These are phyloP conservation scores for Jamesozyma spencerorum DNA, from an alignment of 805 yeast species.

Conservation along the genomic window DNA sequence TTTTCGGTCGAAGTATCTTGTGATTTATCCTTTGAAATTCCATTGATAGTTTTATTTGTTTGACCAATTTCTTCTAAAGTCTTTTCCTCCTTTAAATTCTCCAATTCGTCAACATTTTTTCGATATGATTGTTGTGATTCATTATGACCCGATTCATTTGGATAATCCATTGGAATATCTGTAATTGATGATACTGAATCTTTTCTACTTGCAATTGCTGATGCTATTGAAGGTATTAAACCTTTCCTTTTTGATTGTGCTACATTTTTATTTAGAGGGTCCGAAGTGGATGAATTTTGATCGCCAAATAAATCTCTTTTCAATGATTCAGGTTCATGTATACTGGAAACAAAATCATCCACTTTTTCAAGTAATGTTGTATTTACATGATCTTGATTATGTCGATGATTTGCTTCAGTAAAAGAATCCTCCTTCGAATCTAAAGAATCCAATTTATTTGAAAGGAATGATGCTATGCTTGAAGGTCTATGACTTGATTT, in stretches of 20 bases:
- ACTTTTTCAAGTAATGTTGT: slow-evolving; percentile 1
- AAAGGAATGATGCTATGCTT: neutral
- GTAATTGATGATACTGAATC: slow-evolving; percentile 7
- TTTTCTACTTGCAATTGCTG: slow-evolving; percentile 6
- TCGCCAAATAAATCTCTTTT: neutral
- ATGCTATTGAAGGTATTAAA: slow-evolving; percentile 1
- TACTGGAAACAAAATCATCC: neutral
- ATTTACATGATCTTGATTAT: slow-evolving; percentile 2
- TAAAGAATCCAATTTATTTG: neutral
- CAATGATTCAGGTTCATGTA: slow-evolving; percentile 1
- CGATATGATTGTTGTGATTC: no score
- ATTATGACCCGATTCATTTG: neutral
- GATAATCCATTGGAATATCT: neutral
- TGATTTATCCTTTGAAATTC: neutral
- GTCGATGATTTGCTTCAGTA: neutral
- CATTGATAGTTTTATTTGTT: neutral
- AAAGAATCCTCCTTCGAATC: neutral
- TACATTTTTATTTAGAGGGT: neutral
- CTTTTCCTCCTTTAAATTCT: neutral
- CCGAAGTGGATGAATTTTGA: neutral
- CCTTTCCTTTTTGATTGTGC: neutral
- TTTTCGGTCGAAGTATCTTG: neutral
- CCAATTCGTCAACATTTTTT: no score
- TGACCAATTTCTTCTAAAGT: neutral
- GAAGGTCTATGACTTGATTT: no score